phyloP scores from a whole-genome alignment of 331 rosid species.

The Malus hybrid region DNA sequence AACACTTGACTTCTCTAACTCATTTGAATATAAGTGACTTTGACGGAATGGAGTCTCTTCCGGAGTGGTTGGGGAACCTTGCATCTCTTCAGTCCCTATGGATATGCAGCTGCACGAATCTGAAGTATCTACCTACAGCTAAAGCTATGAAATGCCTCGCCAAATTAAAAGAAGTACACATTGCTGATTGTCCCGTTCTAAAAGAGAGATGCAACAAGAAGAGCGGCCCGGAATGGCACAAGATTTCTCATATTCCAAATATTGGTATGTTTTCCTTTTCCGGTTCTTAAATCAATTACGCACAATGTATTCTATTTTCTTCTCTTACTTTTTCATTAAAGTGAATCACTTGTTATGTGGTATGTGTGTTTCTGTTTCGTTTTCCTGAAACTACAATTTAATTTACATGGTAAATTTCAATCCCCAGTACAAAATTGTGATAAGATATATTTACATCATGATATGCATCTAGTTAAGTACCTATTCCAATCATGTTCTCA shows the following conservation, averaged over 20 bases:
- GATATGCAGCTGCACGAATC: not conserved
- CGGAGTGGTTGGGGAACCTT: not conserved
- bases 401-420: too few species aligned
- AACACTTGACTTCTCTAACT: not conserved
- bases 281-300: too few species aligned
- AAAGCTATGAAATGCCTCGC: not conserved
- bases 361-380: too few species aligned
- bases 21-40: accelerated
- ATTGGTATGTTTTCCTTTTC: too few species aligned
- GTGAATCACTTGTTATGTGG: too few species aligned
- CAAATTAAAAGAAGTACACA: accelerated
- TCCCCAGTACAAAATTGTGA: too few species aligned
- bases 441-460: too few species aligned
- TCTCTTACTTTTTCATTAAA: too few species aligned
- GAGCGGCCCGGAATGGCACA: not conserved
- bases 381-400: too few species aligned
- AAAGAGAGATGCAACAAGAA: accelerated
- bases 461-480: too few species aligned
- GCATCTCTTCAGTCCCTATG: not conserved
- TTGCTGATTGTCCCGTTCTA: not conserved
- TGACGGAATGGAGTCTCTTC: not conserved
- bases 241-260: not conserved
- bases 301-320: too few species aligned
- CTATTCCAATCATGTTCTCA: too few species aligned
- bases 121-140: not conserved